Evolutionary conservation across 139 green algal genomes (phyloP), one percentile per base, ranked within the genome.

Genomic region (Chlorella sp.): DNA sequence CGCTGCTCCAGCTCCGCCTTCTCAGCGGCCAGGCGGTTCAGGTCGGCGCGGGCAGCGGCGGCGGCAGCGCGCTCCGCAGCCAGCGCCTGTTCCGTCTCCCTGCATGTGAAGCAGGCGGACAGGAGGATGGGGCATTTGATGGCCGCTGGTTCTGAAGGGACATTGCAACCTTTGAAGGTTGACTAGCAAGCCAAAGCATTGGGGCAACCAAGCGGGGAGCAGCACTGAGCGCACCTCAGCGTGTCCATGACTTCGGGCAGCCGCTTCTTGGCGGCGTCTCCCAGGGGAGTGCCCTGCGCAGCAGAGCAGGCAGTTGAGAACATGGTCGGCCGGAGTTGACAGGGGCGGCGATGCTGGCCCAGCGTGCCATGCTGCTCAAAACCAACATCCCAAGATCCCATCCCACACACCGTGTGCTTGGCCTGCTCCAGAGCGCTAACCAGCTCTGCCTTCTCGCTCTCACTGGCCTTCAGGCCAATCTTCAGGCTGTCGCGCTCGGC

Each of bases 181-280:
- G n/a, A n/a, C n/a, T n/a, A n/a, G n/a, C n/a, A n/a, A n/a, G n/a
- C n/a, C n/a, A n/a, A n/a, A n/a, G n/a, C n/a, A n/a, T n/a, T n/a
- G n/a, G n/a, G n/a, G n/a, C n/a, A n/a, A n/a, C n/a, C n/a, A n/a
- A n/a, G n/a, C n/a, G n/a, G n/a, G n/a, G n/a, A n/a, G n/a, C n/a
- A n/a, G n/a, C n/a, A n/a, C 67, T 44, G 67, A 5, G 3, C 67
- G 28, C 51, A 86, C 82, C 74, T 88, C 41, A 90, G 82, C 7
- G 73, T 41, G 39, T 83, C 55, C 18, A 86, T 44, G 17, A 85
- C 68, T 68, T 86, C 83, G 36, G 87, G 82, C 36, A 90, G 68
- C 11, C 80, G 44, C 64, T 83, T 21, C 67, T 90, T 90, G 68
- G 81, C 83, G 16, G 36, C 75, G 15, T 82, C 55, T 38, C 87